A percentile compares a stretch with the other conserved stretches of the same genome.
Conservation (phyloP, 2,329 filamentous ascomycete species). For the Fusarium subglutinans region DNA sequence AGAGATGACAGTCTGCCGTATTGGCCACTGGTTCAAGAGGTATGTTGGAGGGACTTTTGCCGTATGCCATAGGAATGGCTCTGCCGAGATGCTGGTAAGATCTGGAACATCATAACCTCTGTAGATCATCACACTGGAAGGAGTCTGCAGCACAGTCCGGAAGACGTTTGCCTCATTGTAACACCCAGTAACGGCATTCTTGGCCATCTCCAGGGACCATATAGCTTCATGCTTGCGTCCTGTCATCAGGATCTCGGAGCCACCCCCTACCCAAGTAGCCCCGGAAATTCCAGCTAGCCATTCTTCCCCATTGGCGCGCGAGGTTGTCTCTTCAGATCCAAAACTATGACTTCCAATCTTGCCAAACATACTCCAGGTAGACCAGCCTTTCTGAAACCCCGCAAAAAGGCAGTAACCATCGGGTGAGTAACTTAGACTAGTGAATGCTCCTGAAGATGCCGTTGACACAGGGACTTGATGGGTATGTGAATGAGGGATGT, state of each 20-base stretch:
- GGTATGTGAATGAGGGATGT: conserved; percentile 86
- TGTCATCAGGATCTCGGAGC: conserved; percentile 84
- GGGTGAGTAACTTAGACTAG: conserved; percentile 84
- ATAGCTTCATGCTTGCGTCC: conserved; percentile 77
- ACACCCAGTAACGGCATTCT: conserved; percentile 91
- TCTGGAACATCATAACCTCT: conserved; percentile 92
- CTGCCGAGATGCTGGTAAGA: conserved; percentile 88
- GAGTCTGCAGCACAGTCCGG: conserved; percentile 87
- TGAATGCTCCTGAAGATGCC: conserved; percentile 74
- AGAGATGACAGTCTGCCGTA: conserved; percentile 86
- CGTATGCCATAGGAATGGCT: conserved; percentile 95
- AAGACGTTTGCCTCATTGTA: conserved; percentile 93
- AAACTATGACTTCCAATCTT: conserved; percentile 90
- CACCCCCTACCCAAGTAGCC: conserved; percentile 87
- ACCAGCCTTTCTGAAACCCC: conserved; percentile 92
- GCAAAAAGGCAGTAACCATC: conserved; percentile 97
- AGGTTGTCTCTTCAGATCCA: conserved; percentile 70
- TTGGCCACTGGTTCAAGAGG: conserved; percentile 92
- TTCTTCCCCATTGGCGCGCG: conserved; percentile 75
- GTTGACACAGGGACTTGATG: conserved; percentile 75
- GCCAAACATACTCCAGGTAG: conserved; percentile 96
- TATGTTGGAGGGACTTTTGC: conserved; percentile 86
- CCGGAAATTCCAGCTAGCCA: conserved; percentile 85
- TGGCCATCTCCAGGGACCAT: conserved; percentile 91
- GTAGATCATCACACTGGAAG: conserved; percentile 89